These are phyloP conservation scores for Scheffersomyces amazonensis DNA, from an alignment of 805 yeast species.

Conservation along the genomic window DNA sequence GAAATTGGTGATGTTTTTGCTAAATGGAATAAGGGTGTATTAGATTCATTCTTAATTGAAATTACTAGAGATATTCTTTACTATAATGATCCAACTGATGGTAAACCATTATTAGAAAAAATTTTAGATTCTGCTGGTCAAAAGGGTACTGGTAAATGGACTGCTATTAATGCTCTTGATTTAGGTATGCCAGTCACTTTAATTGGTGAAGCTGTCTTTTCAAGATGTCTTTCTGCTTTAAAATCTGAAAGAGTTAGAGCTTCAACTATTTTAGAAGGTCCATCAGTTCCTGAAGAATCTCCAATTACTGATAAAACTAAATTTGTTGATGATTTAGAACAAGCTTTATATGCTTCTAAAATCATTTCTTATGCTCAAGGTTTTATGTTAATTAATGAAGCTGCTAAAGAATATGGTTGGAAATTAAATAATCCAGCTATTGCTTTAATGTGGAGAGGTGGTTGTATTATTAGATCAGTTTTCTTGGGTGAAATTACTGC, in stretches of 20 bases:
- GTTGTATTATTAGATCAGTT: constrained; percentile 98
- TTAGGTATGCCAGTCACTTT: constrained; percentile 97
- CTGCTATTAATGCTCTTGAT: constrained; percentile 96
- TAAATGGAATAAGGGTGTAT: constrained; percentile 95
- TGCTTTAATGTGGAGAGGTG: constrained; percentile 99
- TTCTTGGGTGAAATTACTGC: constrained; percentile 95
- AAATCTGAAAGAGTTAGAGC: constrained; percentile 90
- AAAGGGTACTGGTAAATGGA: constrained; percentile 99
- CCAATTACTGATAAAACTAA: constrained; percentile 69
- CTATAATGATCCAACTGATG: constrained; percentile 81
- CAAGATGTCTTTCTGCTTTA: constrained; percentile 93
- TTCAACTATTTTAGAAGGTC: constrained; percentile 75
- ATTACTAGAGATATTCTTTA: constrained; percentile 93
- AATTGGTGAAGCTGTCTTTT: constrained; percentile 97
- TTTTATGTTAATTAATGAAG: constrained; percentile 98
- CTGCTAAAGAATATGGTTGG: constrained; percentile 97
- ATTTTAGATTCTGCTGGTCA: constrained; percentile 97
- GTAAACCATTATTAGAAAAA: constrained; percentile 92
- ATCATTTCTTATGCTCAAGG: constrained; percentile 99
- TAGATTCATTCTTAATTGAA: constrained; percentile 95
- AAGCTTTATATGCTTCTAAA: constrained; percentile 98
- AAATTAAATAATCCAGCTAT: constrained; percentile 96
- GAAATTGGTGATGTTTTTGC: constrained; percentile 92
- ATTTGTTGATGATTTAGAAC: constrained; percentile 92
- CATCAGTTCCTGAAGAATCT: constrained; percentile 59